These are phyloP conservation scores for Dendrobium nobile DNA, from an alignment of 106 monocot genomes.

Conservation along the genomic window DNA sequence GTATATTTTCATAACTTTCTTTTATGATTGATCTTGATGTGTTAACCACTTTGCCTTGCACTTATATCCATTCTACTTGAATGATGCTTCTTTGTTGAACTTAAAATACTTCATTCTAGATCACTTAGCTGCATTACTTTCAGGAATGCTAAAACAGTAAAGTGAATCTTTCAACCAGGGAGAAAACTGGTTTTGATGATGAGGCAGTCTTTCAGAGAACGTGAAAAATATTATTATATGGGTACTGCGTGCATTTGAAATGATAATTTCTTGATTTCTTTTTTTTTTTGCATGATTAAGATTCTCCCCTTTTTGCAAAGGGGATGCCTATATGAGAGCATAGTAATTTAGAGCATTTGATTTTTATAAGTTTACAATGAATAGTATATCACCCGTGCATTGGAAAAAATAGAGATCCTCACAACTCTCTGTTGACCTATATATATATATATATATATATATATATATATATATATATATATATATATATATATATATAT, in stretches of 20 bases:
- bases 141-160: neutral
- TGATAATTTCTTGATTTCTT: neutral
- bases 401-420: neutral
- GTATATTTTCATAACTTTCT: slow-evolving; percentile 22
- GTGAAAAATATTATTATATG: neutral
- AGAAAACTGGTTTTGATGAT: neutral
- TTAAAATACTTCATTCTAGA: neutral
- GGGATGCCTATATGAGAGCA: neutral
- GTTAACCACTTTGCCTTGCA: neutral
- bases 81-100: neutral
- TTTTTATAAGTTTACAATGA: neutral
- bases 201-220: neutral
- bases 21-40: neutral
- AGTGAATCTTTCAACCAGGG: neutral
- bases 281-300: neutral
- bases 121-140: neutral
- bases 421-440: neutral
- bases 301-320: neutral
- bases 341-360: neutral
- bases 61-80: neutral
- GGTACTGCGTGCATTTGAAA: neutral
- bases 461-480: no score
- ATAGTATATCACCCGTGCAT: neutral
- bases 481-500: no score
- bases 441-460: no score